These are phyloP conservation scores for Penicillium sp. DNA, from an alignment of 2,329 filamentous ascomycete species.

Conservation along the genomic window DNA sequence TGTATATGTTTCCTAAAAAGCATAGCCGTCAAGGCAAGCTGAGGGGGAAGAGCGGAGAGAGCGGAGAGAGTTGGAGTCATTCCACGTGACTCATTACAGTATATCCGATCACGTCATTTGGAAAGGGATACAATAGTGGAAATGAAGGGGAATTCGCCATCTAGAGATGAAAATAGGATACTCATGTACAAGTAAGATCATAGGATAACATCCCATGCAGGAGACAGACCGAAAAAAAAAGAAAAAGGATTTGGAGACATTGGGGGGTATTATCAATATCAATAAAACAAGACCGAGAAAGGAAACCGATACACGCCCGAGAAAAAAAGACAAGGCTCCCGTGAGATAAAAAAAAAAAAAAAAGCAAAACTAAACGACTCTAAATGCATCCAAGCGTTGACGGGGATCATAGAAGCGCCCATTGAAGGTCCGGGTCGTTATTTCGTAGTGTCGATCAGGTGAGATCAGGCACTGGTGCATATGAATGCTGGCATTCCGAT, in stretches of 20 bases:
- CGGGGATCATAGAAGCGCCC: conserved; percentile 20
- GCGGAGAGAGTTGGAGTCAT: conserved; percentile 11
- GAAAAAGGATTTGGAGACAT: conserved; percentile 20
- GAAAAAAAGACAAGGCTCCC: conserved; percentile 12
- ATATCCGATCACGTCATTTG: background rate
- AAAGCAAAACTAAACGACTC: conserved; percentile 8
- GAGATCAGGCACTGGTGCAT: conserved; percentile 12
- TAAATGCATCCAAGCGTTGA: conserved; percentile 23
- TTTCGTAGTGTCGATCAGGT: conserved; percentile 14
- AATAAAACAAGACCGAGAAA: conserved; percentile 35
- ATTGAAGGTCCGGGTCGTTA: conserved; percentile 17
- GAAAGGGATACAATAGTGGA: background rate
- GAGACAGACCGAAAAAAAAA: conserved; percentile 6
- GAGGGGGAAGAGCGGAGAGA: background rate
- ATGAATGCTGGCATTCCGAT: conserved; percentile 8
- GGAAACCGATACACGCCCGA: conserved; percentile 10
- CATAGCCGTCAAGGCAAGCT: background rate
- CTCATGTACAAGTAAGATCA: conserved; percentile 7
- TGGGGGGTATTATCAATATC: conserved; percentile 36
- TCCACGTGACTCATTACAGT: conserved; percentile 4
- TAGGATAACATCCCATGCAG: background rate
- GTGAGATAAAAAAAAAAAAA: background rate
- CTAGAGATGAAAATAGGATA: background rate
- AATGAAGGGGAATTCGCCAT: background rate
- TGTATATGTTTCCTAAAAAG: background rate